Evolutionary conservation across 2,329 filamentous ascomycete genomes (phyloP), one percentile per base, ranked within the genome.

Genomic region (Truncatella angustata): DNA sequence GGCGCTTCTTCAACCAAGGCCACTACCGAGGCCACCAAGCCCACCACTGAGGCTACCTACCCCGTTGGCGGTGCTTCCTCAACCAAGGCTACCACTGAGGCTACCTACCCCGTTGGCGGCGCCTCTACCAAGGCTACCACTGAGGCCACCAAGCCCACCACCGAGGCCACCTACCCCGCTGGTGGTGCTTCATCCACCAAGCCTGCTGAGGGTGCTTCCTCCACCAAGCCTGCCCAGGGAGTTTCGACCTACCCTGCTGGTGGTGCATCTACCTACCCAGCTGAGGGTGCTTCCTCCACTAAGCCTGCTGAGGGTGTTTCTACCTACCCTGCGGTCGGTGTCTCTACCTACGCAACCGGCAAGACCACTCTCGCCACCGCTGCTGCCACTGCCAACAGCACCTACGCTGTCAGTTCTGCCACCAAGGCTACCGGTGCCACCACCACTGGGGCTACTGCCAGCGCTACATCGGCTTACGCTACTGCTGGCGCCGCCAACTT

Each of bases 191-290:
- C 43, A 10, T 46, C 43, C 16, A 46, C 43, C 16, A 32, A 46
- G 24, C 43, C 43, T 20, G 43, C 43, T 14, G 43, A 26, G 3
- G 43, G 43, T 18, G 43, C 24, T 12, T 46, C 43, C 16, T 46
- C 43, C 16, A 46, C 24, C 36, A 12, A 39, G 10, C 36, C 36
- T 3, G 36, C 36, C 36, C 10, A n/a, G 2, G 36, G 36, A 2
- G 36, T n/a, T 39, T 39, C 36, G 14, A 46, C 43, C 18, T 46
- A 46, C 43, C 43, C 43, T 46, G 43, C 43, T 18, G 43, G 28
- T 18, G 43, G 43, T 34, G 43, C 43, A 32, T 46, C 43, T 18
- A 46, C 43, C 16, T 46, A 46, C 43, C 43, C 43, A 16, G 43
- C 43, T 16, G 43, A 28, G 6, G 43, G 43, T 32, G 43, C 43